A percentile compares a stretch with the other conserved stretches of the same genome.
Conservation (phyloP, 306 rosid genomes). For the Prosopis cineraria region DNA sequence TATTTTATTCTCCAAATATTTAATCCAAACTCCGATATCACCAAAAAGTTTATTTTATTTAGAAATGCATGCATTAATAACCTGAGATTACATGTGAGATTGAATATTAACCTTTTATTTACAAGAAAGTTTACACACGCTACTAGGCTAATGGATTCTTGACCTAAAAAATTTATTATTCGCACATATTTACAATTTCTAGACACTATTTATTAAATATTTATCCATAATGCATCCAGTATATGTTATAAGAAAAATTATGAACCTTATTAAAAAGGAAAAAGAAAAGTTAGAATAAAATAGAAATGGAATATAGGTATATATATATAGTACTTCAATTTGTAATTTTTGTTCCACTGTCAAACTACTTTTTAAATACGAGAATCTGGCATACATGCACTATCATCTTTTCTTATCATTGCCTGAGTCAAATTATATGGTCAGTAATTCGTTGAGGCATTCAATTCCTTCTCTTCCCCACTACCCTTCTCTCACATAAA, state of each 20-base stretch:
- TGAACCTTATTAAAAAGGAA: background rate
- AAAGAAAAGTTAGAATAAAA: background rate
- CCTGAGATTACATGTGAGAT: too few relatives aligned
- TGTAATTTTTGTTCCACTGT: background rate
- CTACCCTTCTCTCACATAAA: constrained; percentile 1
- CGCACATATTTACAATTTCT: background rate
- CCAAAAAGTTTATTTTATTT: background rate
- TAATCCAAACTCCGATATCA: background rate
- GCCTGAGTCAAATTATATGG: constrained; percentile 10
- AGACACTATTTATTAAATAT: background rate
- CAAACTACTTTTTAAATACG: background rate
- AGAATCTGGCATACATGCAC: background rate
- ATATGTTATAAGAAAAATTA: background rate
- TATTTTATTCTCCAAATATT: background rate
- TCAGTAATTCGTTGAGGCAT: background rate
- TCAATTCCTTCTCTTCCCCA: background rate
- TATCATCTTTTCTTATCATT: constrained; percentile 11
- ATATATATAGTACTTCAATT: too few relatives aligned
- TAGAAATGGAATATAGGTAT: too few relatives aligned
- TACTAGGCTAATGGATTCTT: too few relatives aligned
- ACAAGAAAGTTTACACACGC: too few relatives aligned
- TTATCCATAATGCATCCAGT: background rate
- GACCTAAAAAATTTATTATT: too few relatives aligned
- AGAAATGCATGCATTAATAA: too few relatives aligned
- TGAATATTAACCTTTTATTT: too few relatives aligned